phyloP scores from a whole-genome alignment of 306 rosid species.

The Trifolium pratense region DNA sequence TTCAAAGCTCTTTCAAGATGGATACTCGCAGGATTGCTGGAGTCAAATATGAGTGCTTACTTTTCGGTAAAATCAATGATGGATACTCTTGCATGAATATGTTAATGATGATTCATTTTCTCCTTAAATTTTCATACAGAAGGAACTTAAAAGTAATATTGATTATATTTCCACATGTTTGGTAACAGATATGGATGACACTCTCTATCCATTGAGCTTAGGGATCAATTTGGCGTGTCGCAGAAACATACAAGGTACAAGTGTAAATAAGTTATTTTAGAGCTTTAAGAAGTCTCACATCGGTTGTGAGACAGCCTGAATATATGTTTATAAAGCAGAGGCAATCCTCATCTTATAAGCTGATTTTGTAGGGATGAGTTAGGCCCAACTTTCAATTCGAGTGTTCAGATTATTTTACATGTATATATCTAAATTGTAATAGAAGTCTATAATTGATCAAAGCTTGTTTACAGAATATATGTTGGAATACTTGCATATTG shows the following conservation, averaged over 20 bases:
- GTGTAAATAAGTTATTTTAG: neutral
- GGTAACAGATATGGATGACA: conserved; percentile 82
- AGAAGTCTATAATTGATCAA: conserved; percentile 17
- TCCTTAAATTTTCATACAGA: too few species aligned
- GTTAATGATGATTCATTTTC: neutral
- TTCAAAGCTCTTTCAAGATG: conserved; percentile 48
- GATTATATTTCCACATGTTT: conserved; percentile 29
- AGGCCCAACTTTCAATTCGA: too few species aligned
- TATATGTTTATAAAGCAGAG: too few species aligned
- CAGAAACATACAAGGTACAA: conserved; percentile 71
- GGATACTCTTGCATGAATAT: neutral
- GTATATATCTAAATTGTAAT: neutral
- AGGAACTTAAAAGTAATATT: conserved; percentile 2
- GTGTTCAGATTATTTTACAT: conserved; percentile 21
- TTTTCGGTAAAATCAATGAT: conserved; percentile 85
- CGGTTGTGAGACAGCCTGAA: too few species aligned
- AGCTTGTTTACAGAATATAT: conserved; percentile 61
- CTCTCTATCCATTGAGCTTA: conserved; percentile 80
- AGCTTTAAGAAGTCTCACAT: too few species aligned
- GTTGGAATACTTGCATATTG: conserved; percentile 66
- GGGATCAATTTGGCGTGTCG: conserved; percentile 81
- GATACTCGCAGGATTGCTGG: conserved; percentile 49
- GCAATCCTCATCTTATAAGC: too few species aligned
- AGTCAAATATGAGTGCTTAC: conserved; percentile 69
- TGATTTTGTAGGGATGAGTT: too few species aligned